Base-by-base conservation (phyloP, 2,329 filamentous ascomycete species). In the Ilyonectria mors-panacis region DNA sequence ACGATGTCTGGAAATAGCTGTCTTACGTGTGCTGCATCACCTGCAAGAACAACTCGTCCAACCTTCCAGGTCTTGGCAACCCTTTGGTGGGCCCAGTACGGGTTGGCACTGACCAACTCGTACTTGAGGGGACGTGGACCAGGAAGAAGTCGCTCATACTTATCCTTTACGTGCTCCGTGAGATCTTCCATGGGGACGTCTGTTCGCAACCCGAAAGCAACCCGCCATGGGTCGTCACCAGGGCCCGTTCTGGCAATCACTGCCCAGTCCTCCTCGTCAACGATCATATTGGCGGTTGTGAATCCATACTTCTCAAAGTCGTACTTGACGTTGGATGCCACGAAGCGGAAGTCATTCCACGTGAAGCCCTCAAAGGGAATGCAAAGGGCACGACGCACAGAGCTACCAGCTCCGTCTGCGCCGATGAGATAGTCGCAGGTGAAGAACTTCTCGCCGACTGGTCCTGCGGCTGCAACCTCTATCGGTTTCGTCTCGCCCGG, bases 341-440 rank as follows among this genome's bases (percentile, higher is more conserved):
- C 56, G n/a, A 59, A 59, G 35, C 56, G 37, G 39, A 44, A 59
- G 56, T 59, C 56, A 2, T 59, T 47, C 56, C 56, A 59, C 13
- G 56, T 59, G 56, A 59, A 59, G 23, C 56, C 56, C 56, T 59
- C 56, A 35, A 59, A 59, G 6, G 56, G 56, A 47, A 59, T 59
- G 17, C 56, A 44, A 21, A 59, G 56, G 15, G 56, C 15, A 10
- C 44, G 39, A 21, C 56, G 37, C 42, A 59, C 56, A 13, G 56
- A 33, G 13, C 39, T 45, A 9, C 39, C 44, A 6, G 56, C 56
- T 8, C 56, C 56, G 42, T 59, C 56, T 33, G 35, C 37, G 21
- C 39, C 56, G 15, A 59, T 21, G 1, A 50, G 35, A 54, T 54
- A 39, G 50, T 54, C 50, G 35, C 50, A 54, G 50, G 50, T 54